A percentile compares a stretch with the other conserved stretches of the same genome.
These are phyloP conservation scores for Acer saccharum DNA, from an alignment of 345 rosid species.

Conservation along the genomic window DNA sequence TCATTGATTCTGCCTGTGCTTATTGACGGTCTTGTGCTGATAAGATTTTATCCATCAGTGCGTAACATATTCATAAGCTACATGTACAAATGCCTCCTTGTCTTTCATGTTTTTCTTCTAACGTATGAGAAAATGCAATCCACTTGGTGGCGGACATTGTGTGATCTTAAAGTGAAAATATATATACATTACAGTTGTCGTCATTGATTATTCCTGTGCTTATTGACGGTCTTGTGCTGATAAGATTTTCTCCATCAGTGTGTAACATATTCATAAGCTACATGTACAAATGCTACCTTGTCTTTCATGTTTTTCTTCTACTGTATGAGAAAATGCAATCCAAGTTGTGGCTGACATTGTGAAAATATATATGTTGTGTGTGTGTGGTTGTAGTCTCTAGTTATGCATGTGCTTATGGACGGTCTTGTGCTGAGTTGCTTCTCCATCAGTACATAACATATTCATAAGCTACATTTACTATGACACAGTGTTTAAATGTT, in stretches of 20 bases:
- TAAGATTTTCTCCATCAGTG: conserved; percentile 30
- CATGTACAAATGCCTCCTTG: conserved; percentile 27
- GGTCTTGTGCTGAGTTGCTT: conserved; percentile 8
- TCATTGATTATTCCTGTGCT: conserved; percentile 23
- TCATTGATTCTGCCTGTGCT: conserved; percentile 25
- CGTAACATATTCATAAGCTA: conserved; percentile 61
- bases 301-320: conserved; percentile 32
- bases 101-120: conserved; percentile 31
- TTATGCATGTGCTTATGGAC: background rate
- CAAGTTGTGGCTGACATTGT: conserved; percentile 36
- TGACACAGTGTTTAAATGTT: conserved; percentile 14
- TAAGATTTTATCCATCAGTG: conserved; percentile 30
- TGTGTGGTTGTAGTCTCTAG: background rate
- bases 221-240: conserved; percentile 58
- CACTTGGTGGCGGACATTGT: no score
- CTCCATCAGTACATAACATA: background rate
- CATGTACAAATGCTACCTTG: conserved; percentile 26
- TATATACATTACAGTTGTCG: background rate
- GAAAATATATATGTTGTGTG: background rate
- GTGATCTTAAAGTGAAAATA: no score
- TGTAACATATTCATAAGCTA: conserved; percentile 61
- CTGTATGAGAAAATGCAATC: conserved; percentile 27
- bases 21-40: conserved; percentile 59
- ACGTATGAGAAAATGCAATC: no score
- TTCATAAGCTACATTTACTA: background rate